Percentiles rank a stretch among this genome's conserved stretches.
Evolutionary conservation across 2,329 filamentous ascomycete species (phyloP).

Genomic region (Aspergillus pseudoviridinutans): DNA sequence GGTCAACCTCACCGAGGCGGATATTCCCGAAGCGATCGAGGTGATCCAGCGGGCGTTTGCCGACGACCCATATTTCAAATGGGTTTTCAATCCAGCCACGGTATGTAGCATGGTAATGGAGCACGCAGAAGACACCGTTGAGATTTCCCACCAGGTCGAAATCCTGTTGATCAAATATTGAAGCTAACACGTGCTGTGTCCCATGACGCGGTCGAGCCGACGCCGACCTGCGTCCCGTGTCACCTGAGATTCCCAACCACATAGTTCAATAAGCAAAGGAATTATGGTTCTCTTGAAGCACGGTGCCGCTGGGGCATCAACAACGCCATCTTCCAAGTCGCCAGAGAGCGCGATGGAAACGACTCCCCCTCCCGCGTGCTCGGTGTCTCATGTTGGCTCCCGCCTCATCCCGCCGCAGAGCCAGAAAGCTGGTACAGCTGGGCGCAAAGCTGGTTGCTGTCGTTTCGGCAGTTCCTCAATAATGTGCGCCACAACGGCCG

Average conservation of each 20-base stretch:
- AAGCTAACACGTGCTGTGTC: slow-evolving; percentile 17
- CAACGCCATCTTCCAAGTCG: slow-evolving; percentile 69
- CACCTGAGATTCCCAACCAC: slow-evolving; percentile 4
- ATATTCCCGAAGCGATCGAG: slow-evolving; percentile 61
- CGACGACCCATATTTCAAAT: slow-evolving; percentile 63
- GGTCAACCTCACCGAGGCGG: slow-evolving; percentile 51
- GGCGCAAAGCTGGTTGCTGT: slow-evolving; percentile 60
- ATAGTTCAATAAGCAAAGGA: slow-evolving; percentile 58
- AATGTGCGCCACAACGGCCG: slow-evolving; percentile 62
- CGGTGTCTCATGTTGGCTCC: slow-evolving; percentile 72
- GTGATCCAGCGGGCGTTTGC: slow-evolving; percentile 65
- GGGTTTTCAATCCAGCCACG: slow-evolving; percentile 60
- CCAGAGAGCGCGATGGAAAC: slow-evolving; percentile 49
- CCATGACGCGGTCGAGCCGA: slow-evolving; percentile 15
- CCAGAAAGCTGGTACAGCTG: slow-evolving; percentile 62
- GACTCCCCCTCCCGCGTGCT: slow-evolving; percentile 48
- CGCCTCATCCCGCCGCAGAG: slow-evolving; percentile 49
- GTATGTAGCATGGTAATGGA: slow-evolving; percentile 33
- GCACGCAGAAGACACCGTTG: background rate
- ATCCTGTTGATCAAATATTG: background rate
- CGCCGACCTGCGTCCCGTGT: slow-evolving; percentile 5
- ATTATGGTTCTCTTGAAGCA: slow-evolving; percentile 59
- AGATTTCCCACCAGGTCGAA: background rate
- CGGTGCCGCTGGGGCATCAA: slow-evolving; percentile 69
- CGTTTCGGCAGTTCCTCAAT: slow-evolving; percentile 60